Conservation (phyloP, 2,329 filamentous ascomycete species). For the Penicillium sp. region DNA sequence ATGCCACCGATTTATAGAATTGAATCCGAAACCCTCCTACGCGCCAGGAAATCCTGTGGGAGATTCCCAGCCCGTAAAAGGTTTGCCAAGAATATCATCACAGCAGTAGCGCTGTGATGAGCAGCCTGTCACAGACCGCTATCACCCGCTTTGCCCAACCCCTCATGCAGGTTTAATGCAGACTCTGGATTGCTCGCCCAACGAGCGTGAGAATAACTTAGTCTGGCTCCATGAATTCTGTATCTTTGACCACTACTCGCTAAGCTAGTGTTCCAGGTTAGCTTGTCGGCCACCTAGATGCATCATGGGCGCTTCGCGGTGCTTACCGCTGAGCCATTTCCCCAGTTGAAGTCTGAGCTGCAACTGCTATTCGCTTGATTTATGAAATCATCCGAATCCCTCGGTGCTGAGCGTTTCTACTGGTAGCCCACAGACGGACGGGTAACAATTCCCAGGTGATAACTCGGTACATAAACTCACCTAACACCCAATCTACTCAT, state of each 20-base stretch:
- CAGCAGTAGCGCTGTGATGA: conserved; percentile 13
- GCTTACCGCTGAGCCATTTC: conserved; percentile 13
- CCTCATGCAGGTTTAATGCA: conserved; percentile 9
- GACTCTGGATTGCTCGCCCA: conserved; percentile 5
- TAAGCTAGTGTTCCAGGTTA: conserved; percentile 13
- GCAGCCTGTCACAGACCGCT: conserved; percentile 9
- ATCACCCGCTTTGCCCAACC: conserved; percentile 12
- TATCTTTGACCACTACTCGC: not conserved
- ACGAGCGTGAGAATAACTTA: conserved; percentile 1
- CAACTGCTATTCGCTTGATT: conserved; percentile 6
- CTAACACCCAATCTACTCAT: conserved; percentile 4
- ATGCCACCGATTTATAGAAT: not conserved
- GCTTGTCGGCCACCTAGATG: conserved; percentile 7
- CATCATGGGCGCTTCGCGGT: conserved; percentile 5
- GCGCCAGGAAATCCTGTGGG: not conserved
- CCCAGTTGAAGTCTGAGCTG: conserved; percentile 4
- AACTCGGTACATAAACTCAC: conserved; percentile 13
- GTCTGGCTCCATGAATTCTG: not conserved
- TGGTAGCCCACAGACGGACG: conserved; percentile 9
- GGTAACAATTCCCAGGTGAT: not conserved
- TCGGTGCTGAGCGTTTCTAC: not conserved
- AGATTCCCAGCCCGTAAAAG: not conserved
- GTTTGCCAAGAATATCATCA: conserved; percentile 13
- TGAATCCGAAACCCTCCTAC: not conserved
- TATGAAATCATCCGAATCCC: conserved; percentile 7